These are phyloP conservation scores for Sporothrix sp. DNA, from an alignment of 2,329 filamentous ascomycete species.

Conservation along the genomic window DNA sequence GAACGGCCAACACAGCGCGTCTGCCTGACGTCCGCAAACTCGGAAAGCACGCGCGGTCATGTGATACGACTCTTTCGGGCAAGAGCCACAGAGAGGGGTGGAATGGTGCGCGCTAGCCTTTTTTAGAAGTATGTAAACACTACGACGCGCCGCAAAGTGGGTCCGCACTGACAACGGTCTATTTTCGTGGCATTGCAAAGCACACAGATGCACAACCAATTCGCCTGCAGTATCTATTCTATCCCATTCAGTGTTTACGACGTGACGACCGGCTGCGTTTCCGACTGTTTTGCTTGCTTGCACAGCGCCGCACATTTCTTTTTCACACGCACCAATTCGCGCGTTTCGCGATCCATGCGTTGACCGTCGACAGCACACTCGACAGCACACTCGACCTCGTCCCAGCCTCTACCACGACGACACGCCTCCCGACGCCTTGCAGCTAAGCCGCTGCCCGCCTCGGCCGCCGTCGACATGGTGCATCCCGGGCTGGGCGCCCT, in stretches of 20 bases:
- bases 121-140: constrained; percentile 19
- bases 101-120: constrained; percentile 8
- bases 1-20: constrained; percentile 15
- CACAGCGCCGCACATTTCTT: background rate
- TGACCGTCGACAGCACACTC: background rate
- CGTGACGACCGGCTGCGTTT: constrained; percentile 1
- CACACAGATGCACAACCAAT: constrained; percentile 3
- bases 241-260: constrained; percentile 7
- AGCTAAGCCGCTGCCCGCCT: background rate
- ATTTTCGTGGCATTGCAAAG: constrained; percentile 5
- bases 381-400: background rate
- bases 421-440: background rate
- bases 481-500: constrained; percentile 55
- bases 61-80: constrained; percentile 10
- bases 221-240: constrained; percentile 5
- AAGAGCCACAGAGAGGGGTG: background rate
- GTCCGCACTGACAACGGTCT: constrained; percentile 1
- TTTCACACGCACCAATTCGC: background rate
- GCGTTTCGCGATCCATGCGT: too few species aligned
- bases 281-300: background rate
- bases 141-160: constrained; percentile 16
- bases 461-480: constrained; percentile 43
- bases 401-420: background rate
- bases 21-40: constrained; percentile 11
- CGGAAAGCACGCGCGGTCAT: constrained; percentile 19